Evolutionary conservation across 805 yeast genomes (phyloP), one percentile per base, ranked within the genome.

Genomic region (Monosporozyma unispora): DNA sequence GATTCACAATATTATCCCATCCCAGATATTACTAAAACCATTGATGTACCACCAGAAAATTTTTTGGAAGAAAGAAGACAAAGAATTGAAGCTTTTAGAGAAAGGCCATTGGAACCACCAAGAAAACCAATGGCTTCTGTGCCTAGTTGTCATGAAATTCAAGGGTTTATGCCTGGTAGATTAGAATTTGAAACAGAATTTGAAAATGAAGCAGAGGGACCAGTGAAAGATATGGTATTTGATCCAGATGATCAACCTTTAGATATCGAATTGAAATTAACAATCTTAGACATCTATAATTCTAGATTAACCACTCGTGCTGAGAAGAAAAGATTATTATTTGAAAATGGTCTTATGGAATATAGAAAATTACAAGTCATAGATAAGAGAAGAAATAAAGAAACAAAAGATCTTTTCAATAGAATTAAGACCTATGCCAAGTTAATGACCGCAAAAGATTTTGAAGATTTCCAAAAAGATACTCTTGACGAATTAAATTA

Each of bases 121-220:
- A 80, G 82, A 52, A 93, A 91, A 63, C 88, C 95, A 4, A 81
- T 86, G 44, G 90, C 96, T 0, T 88, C 97, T 6, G 91, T 86
- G 6, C 99, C 99, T 0, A 76, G 93, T 50, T 90, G 98, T 70
- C 97, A 95, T 62, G 98, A 95, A 60, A 80, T 93, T 53, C 98
- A 93, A 66, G 97, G 96, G 2, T 93, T 82, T 64, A 93, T 93
- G 99, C 99, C 99, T 38, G 99, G 98, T 41, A 80, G 99, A 61
- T 72, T 93, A 53, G 99, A 93, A 66, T 93, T 93, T 66, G 99
- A 93, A 60, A 87, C 84, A 51, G 99, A 93, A 65, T 89, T 86
- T 38, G 99, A 93, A 64, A 93, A 93, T 60, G 99, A 93, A 49
- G 98, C 99, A 0, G 99, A 93, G 67, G 75, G 84, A 49, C 82